Base-by-base conservation (phyloP, 2,329 filamentous ascomycete genomes). In the Penicillium sp. region DNA sequence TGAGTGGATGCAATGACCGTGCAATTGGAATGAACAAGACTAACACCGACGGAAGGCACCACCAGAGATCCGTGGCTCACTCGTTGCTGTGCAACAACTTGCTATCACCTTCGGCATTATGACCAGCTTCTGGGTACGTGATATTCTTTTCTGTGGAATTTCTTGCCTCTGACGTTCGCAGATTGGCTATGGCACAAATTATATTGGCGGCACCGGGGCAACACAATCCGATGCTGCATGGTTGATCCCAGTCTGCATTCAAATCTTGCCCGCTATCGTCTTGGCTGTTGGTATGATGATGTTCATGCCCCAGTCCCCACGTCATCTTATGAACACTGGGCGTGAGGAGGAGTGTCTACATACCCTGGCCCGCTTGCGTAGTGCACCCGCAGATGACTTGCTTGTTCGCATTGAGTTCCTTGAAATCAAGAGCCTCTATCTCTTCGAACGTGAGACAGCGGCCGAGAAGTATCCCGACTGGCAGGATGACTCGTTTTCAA, bases 261-360 rank as follows among this genome's bases (percentile, higher is more conserved):
- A 93, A 64, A 76, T 91, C 2, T 76, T 79, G 0, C 89, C 89
- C 0, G 88, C 87, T 0, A 57, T 86, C 0, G 59, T 89, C 4
- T 80, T 93, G 2, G 82, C 86, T 13, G 60, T 79, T 8, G 88
- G 89, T 35, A 91, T 91, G 81, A 56, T 71, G 19, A 66, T 88
- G 4, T 90, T 89, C 74, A 90, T 92, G 87, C 89, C 89, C 0
- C 90, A 89, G 69, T 87, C 83, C 0, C 88, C 89, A 0, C 81
- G 89, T 60, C 90, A 87, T 84, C 79, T 92, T 0, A 76, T 89
- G 16, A 85, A 90, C 63, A 84, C 87, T 55, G 78, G 75, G 46
- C 83, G 87, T 19, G 87, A 91, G 63, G 78, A 79, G 0, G 88
- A 92, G 68, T 87, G 86, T 0, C 80, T 84, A 3, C 67, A 70